Evolutionary conservation across 2,329 filamentous ascomycete genomes (phyloP), one percentile per base, ranked within the genome.

Genomic region (Gaeumannomyces tritici): DNA sequence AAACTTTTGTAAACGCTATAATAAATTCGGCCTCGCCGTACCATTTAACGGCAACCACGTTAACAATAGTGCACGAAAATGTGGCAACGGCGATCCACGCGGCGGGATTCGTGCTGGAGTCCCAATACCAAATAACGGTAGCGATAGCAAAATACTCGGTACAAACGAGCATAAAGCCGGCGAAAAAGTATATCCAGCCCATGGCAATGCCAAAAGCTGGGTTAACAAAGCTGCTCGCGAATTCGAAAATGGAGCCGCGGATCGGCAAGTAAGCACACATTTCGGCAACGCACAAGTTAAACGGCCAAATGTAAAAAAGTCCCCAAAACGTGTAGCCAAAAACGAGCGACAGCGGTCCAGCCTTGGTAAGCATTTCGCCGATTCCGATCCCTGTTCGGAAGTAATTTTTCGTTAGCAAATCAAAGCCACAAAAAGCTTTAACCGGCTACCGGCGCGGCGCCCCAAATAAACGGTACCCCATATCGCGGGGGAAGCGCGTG

Each of bases 261-360:
- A 84, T 73, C 4, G 83, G 83, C 28, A 84, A 74, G 64, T 82
- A 83, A 7, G 82, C 78, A 61, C 78, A 79, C 80, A 86, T 84
- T 71, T 86, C 83, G 61, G 80, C 83, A 42, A 85, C 76, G 65
- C 73, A 76, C 64, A 79, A 67, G 71, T 78, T 67, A 54, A 67
- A 66, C 15, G 76, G 77, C 76, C 75, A 79, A 66, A 78, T 73
- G 29, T 31, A 79, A 65, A 74, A 71, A 55, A 76, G 62, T 59
- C 76, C 76, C 76, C 75, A 79, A 68, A 77, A 72, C 59, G 76
- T 66, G 67, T 78, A 79, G 18, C 77, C 77, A 42, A 79, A 73
- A 47, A 79, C 61, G 13, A 79, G 72, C 11, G 76, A 77, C 59
- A 79, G 70, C 9, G 77, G 77, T 33, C 77, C 77, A 57, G 76